Base-by-base conservation (phyloP, 495 filamentous ascomycete genomes). In the Thermothielavioides terrestris region DNA sequence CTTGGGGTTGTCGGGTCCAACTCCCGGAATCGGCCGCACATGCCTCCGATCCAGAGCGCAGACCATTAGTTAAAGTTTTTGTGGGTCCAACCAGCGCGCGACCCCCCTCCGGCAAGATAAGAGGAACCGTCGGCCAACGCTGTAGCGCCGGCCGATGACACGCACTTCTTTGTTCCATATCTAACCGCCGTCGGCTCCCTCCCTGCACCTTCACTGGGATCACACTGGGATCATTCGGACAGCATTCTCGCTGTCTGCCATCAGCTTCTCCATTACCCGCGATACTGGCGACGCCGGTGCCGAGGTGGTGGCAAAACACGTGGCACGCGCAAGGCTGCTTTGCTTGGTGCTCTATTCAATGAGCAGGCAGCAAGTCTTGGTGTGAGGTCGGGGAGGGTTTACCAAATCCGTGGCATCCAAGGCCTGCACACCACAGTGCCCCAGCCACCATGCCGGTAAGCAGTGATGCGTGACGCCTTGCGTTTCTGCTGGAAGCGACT, bases 341-440 rank as follows among this genome's bases (percentile, higher is more conserved):
- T 50, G 37, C n/a, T n/a, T 15, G 53, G 28, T 37, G 12, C 37
- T 35, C 49, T 36, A n/a, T 38, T 62, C 60, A 42, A 65, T 65
- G 63, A 58, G 55, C 62, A 53, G 53, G 57, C 56, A 37, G 49
- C 53, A 42, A 49, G 41, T 28, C 46, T 46, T 39, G 37, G 55
- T 59, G 57, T 64, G 61, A 66, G 53, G 57, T 45, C 43, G 61
- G 59, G 55, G 61, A 63, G 54, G 61, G 55, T 53, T 40, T 22
- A 54, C 41, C 46, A 26, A 42, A 49, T 50, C 28, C 39, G 35
- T 40, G 42, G 43, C 28, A 54, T 43, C 38, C 41, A 37, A 27
- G 26, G 28, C 37, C 40, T 23, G 32, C 35, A 17, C 27, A 42
- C 12, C 38, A 38, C 32, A 27, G 23, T 30, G 45, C 36, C 43